Evolutionary conservation across 2,329 filamentous ascomycete genomes (phyloP), one percentile per base, ranked within the genome.

Genomic region (Talaromyces sp.): DNA sequence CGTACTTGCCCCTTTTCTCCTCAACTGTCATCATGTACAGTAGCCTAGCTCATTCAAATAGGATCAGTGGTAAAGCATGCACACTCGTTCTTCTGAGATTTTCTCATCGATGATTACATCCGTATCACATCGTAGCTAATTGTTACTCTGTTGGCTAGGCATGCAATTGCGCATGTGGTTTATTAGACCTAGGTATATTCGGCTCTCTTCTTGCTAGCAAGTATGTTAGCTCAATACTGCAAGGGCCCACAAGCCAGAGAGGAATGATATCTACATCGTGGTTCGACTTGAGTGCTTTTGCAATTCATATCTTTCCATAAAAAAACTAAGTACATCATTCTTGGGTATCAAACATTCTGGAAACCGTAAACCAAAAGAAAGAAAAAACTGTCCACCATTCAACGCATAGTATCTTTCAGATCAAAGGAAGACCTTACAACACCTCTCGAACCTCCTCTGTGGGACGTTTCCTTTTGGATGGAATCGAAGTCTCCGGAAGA

Each of bases 1-100:
- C 17, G 41, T n/a, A n/a, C 27, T 60, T 60, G 25, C 39, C 25
- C 31, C 58, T 49, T 47, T n/a, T 61, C 47, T 61, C 33, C 43
- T 49, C 33, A 50, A 37, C 27, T 6, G 27, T 4, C 7, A 45
- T 35, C 19, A 50, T 61, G 58, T 61, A 52, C 19, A 52, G 13
- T 39, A 52, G 41, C 25, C 25, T 45, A 25, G 5, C 31, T 35
- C 31, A 50, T 37, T 35, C 31, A 56, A 15, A 35, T 2, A 8
- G n/a, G 50, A 37, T 37, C 22, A 56, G 31, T 56, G 31, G n/a
- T 35, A 13, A 15, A 56, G 27, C 31, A 19, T 22, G 31, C 50
- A 37, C n/a, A 22, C 10, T 56, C 11, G 5, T 37, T 11, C 35
- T 31, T 6, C 27, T 31, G 27, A 6, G 3, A 6, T 31, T 31